Base-by-base conservation (phyloP, 495 filamentous ascomycete genomes). In the Neurospora hispaniola region DNA sequence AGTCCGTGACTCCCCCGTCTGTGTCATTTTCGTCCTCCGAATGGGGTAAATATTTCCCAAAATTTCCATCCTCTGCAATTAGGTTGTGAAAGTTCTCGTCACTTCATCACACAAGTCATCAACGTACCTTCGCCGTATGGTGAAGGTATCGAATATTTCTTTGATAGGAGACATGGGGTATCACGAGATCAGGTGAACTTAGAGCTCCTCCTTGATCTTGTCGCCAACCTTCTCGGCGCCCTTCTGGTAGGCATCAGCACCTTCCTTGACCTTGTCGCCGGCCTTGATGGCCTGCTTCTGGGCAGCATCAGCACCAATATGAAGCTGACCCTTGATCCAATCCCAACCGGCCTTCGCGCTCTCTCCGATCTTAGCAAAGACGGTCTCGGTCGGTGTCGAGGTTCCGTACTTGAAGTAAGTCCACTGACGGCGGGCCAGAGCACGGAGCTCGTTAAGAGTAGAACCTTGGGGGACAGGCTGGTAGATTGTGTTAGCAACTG, bases 341-440 rank as follows among this genome's bases (percentile, higher is more conserved):
- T 91, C 82, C 79, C 82, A 85, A 6, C 81, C 80, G 38, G 76
- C 79, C 76, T 83, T 80, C 68, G 86, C 81, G 59, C 81, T 83
- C 68, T 89, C 86, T 75, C 86, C 81, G 70, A 93, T 70, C 80
- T 89, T 89, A 77, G 88, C 90, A 72, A 88, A 89, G 69, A 93
- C 81, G 5, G 89, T 91, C 39, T 85, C 87, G 71, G 86, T 82
- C 0, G 92, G 92, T 35, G 81, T 88, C 23, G 85, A 89, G 10
- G 91, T 92, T 70, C 92, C 92, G 77, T 94, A 93, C 79, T 86
- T 87, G 86, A 93, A 94, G 82, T 91, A 94, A 14, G 90, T 91
- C 10, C 86, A 85, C 72, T 93, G 89, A 75, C 89, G 90, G 70
- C 92, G 89, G 14, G 90, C 92, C 54, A 89, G 85, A 31, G 90